Evolutionary conservation across 2,329 filamentous ascomycete genomes (phyloP).

Genomic region (Colletotrichum sp.): DNA sequence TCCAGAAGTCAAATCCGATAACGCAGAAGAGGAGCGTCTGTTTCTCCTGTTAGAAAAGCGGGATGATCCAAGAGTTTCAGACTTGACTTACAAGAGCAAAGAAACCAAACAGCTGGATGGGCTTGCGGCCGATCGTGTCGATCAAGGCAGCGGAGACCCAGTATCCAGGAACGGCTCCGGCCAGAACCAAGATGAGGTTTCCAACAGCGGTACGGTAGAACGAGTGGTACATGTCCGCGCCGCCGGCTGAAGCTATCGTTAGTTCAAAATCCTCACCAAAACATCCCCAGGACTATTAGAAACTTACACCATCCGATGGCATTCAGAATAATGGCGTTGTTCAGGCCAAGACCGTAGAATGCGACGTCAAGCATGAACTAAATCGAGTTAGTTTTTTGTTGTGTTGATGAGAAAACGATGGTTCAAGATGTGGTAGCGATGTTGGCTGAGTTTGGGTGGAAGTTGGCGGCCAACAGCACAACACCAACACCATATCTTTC

Average conservation of each 20-base stretch:
- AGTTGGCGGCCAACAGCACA: not conserved
- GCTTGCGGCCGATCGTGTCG: constrained; percentile 78
- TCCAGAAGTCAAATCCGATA: constrained; percentile 52
- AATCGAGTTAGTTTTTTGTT: not conserved
- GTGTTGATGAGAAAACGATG: not conserved
- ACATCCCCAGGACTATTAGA: not conserved
- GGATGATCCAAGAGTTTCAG: not conserved
- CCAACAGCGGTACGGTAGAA: constrained; percentile 79
- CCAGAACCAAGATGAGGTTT: constrained; percentile 79
- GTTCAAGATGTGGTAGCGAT: not conserved
- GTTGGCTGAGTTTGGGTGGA: too few species aligned
- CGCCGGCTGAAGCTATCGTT: constrained; percentile 31
- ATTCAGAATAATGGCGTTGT: constrained; percentile 74
- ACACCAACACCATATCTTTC: not conserved
- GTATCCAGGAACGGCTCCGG: constrained; percentile 81
- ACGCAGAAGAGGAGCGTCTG: constrained; percentile 50
- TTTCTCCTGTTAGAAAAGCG: not conserved
- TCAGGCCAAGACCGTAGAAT: constrained; percentile 74
- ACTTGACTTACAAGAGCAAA: constrained; percentile 36
- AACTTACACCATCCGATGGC: constrained; percentile 69
- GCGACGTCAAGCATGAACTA: constrained; percentile 71
- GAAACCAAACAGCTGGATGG: constrained; percentile 67
- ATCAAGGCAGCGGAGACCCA: constrained; percentile 80
- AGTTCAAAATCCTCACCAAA: not conserved
- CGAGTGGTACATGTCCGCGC: constrained; percentile 67